phyloP scores from a whole-genome alignment of 2,329 filamentous ascomycete genomes.

The Stachybotrys echinatus region DNA sequence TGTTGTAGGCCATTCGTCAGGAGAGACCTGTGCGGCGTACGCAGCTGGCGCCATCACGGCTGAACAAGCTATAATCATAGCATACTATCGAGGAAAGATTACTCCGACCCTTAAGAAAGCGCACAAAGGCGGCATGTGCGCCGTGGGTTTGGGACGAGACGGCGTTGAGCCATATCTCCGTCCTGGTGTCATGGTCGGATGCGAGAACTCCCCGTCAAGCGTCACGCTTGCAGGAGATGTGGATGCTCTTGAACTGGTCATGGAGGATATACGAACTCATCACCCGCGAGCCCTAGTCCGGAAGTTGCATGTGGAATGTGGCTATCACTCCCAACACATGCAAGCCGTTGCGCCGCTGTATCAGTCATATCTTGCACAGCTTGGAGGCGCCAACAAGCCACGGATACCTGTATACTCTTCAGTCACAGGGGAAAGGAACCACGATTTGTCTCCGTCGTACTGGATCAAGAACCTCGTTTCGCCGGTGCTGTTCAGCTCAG shows the following conservation, averaged over 20 bases:
- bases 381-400: neutral
- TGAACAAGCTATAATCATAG: neutral
- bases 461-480: too few relatives aligned
- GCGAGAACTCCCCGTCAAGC: neutral
- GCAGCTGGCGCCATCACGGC: conserved; percentile 18
- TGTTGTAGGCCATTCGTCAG: conserved; percentile 32
- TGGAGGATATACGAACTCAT: neutral
- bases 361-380: neutral
- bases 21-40: conserved; percentile 36
- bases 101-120: neutral
- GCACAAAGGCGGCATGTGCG: neutral
- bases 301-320: neutral
- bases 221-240: neutral
- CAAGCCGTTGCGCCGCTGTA: neutral
- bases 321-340: neutral
- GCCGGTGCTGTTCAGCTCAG: too few relatives aligned
- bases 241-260: neutral
- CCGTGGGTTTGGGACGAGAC: neutral
- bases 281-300: neutral
- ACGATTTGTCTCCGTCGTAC: neutral
- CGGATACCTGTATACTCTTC: neutral
- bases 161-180: neutral
- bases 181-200: neutral
- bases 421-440: neutral
- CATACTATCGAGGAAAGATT: neutral